Evolutionary conservation across 495 filamentous ascomycete species (phyloP), one percentile per base, ranked within the genome.

Genomic region (Talaromyces adpressus): DNA sequence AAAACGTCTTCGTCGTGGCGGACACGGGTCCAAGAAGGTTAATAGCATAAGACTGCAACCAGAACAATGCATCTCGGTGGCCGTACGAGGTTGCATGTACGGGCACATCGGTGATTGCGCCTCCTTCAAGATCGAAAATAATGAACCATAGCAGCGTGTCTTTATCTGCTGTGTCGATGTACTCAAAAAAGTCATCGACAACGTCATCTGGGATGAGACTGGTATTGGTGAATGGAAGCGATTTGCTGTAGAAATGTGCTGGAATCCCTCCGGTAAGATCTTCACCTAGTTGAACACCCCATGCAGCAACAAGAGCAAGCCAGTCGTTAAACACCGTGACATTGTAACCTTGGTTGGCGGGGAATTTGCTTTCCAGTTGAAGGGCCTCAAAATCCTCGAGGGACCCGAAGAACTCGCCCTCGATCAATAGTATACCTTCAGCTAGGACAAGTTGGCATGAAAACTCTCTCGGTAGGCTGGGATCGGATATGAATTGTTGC

Each of bases 251-350:
- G 59, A 77, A 76, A 9, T 79, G 72, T 16, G 69, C 70, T 7
- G 75, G 72, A 18, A 75, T 62, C n/a, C 72, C 67, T 12, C 70
- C 72, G 49, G 56, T 72, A 29, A 71, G 62, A 36, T 72, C 53
- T 34, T 68, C 64, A 1, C 62, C 69, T n/a, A 66, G 61, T 41
- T 82, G 78, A 62, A 84, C 77, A 22, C 79, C 84, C 66, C 81
- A 78, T 47, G 82, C 72, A 0, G 72, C 72, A 5, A 85, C 68
- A 23, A 80, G 71, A 9, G 73, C 81, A 23, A 85, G 75, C 82
- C 83, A 87, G 69, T 82, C 78, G 49, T 81, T 74, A 30, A 84
- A 59, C 7, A 78, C 70, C 18, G 67, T 59, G 8, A 82, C 58
- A 41, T 68, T 69, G 9, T 67, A 63, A 1, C 70, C 68, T 1